Base-by-base conservation (phyloP, 1,139 yeast genomes). In the Scheffersomyces titani region DNA sequence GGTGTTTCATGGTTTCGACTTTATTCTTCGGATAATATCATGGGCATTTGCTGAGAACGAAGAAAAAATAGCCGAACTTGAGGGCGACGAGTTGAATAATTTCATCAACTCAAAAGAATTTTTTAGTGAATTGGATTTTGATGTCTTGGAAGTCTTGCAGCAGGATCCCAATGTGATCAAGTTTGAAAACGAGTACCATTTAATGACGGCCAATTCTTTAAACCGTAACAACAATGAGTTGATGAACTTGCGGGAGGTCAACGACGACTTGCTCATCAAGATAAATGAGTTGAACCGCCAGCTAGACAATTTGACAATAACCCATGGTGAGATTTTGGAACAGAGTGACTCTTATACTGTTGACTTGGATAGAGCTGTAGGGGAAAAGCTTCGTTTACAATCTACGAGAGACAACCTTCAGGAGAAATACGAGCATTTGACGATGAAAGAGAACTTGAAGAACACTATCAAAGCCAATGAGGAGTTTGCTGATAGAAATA, bases 401-500 rank as follows among this genome's bases (percentile, higher is more conserved):
- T 54, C 51, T 1, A 52, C 60, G 22, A 64, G 66, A 51, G 64
- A 63, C 19, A 65, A 67, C 11, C 66, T 78, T 50, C 70, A 73
- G 57, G 60, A 59, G 20, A 70, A 71, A 56, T 77, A 76, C 57
- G 79, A 75, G 55, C 69, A 71, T 49, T 70, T 80, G 56, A 78
- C 79, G 45, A 78, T 80, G 84, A 77, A 78, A 57, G 80, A 77
- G 60, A 80, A 80, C 59, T 69, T 80, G 55, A 73, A 70, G 57
- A 79, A 80, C 59, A 79, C 84, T 1, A 78, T 76, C 54, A 75
- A 78, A 62, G 83, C 83, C 30, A 80, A 80, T 61, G 64, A 72
- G 59, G 84, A 79, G 49, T 78, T 80, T 60, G 70, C 73, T 6
- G 68, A 68, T 51, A 68, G 81, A 51, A 80, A 79, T 56, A 54